phyloP scores from a whole-genome alignment of 2,329 filamentous ascomycete genomes.

The Pseudopyricularia cyperi region DNA sequence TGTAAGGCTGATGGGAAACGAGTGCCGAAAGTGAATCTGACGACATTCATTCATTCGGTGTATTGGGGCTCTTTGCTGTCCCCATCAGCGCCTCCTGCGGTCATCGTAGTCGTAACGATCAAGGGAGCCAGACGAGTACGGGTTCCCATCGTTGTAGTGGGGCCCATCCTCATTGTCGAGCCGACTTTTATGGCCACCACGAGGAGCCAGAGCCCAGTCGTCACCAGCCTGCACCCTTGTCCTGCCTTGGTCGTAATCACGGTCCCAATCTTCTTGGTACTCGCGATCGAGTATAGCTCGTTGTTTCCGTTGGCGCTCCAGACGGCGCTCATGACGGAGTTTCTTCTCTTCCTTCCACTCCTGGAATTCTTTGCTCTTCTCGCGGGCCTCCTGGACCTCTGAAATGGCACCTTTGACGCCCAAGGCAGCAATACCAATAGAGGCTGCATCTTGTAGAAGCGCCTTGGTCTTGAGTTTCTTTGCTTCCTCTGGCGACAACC shows the following conservation, averaged over 20 bases:
- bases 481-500: conserved; percentile 35
- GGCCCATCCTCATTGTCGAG: conserved; percentile 25
- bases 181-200: conserved; percentile 14
- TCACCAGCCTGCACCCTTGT: conserved; percentile 24
- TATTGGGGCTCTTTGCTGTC: not conserved
- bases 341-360: conserved; percentile 36
- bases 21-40: no score
- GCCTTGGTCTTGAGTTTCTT: conserved; percentile 45
- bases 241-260: conserved; percentile 5
- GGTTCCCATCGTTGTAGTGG: conserved; percentile 32
- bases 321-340: conserved; percentile 30
- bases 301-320: conserved; percentile 20
- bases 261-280: not conserved
- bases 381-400: conserved; percentile 42
- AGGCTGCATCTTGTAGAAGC: conserved; percentile 44
- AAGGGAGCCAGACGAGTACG: conserved; percentile 24
- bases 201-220: conserved; percentile 28
- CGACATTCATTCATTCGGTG: not conserved
- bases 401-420: conserved; percentile 43
- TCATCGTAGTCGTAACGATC: conserved; percentile 22
- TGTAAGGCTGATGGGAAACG: no score
- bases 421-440: conserved; percentile 42
- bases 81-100: conserved; percentile 10
- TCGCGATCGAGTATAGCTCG: not conserved
- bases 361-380: conserved; percentile 32